Conservation (phyloP, 2,329 filamentous ascomycete genomes). For the Colletotrichum eremochloae region DNA sequence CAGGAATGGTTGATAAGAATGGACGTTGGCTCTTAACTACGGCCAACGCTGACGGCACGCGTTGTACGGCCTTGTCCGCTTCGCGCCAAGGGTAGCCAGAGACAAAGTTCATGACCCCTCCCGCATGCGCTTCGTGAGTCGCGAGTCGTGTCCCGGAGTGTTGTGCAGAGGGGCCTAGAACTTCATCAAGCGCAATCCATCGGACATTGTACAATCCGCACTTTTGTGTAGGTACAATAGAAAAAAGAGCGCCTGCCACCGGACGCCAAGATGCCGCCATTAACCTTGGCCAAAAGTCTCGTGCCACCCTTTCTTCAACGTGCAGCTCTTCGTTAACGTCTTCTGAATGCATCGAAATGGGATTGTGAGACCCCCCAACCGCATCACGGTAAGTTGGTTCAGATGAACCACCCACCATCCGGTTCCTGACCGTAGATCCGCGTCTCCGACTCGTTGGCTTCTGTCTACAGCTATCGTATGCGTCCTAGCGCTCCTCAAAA, state of each 20-base stretch:
- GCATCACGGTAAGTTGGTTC: background rate
- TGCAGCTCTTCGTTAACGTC: constrained; percentile 19
- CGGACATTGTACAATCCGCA: no score
- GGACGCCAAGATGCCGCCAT: constrained; percentile 31
- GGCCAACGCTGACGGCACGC: background rate
- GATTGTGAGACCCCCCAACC: background rate
- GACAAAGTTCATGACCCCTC: background rate
- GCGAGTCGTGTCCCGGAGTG: background rate
- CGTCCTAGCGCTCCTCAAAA: constrained; percentile 19
- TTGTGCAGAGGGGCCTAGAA: background rate
- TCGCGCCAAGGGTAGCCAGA: constrained; percentile 1
- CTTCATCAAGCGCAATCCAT: constrained; percentile 14
- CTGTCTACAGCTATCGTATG: constrained; percentile 11
- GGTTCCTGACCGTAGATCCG: background rate
- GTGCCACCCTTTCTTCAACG: background rate
- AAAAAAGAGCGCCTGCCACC: constrained; percentile 11
- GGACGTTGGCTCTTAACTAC: background rate
- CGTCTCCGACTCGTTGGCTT: constrained; percentile 18
- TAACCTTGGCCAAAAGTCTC: constrained; percentile 25
- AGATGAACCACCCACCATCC: background rate
- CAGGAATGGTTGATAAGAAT: background rate
- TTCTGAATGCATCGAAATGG: constrained; percentile 26
- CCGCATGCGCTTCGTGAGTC: background rate
- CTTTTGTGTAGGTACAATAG: background rate
- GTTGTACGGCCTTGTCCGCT: background rate